Base-by-base conservation (phyloP, 768 basidiomycete genomes). In the Macrolepiota dolichaula region DNA sequence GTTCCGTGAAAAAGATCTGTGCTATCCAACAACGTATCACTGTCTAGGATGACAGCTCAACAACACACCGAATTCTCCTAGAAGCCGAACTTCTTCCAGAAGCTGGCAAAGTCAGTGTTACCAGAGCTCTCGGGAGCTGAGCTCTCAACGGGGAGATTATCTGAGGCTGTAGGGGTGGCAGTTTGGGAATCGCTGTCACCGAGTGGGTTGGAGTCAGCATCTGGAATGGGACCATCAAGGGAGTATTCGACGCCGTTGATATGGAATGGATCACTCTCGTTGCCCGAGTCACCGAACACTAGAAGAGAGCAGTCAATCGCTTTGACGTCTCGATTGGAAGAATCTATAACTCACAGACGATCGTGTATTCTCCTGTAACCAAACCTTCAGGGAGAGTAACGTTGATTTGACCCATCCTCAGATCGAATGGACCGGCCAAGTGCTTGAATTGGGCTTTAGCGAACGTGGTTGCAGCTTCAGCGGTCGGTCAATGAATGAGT, bases 241-340 rank as follows among this genome's bases (percentile, higher is more conserved):
- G 47, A 40, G 25, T 37, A 19, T 5, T 7, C 11, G 9, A 51
- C 25, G 24, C 62, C 50, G 47, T 59, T 56, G 62, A 81, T 74
- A 19, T 70, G 70, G 70, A 81, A 81, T 13, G 61, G 57, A 7
- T 71, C 71, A 64, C 79, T 79, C 57, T 67, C 66, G 68, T 82
- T 76, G 44, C 79, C 80, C 35, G 81, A 82, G 65, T 81, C 79
- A 19, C 81, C 81, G 59, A 80, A 80, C 53, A 82, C 81, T 81
- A 50, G 10, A 54, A 51, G 12, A 59, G 15, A 25, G 53, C 51
- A 40, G 35, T 24, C 40, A 37, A 24, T 5, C 47, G 12, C 22
- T 6, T 24, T 15, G 13, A 24, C 22, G 44, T 24, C 13, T 29
- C 17, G 22, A 17, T 61, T 19, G 36, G 56, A 36, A 0, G 49